Percentiles rank a stretch among this genome's conserved stretches.
These are phyloP conservation scores for Willaertia magna DNA, from an alignment of 208 protist genomes.

Conservation along the genomic window DNA sequence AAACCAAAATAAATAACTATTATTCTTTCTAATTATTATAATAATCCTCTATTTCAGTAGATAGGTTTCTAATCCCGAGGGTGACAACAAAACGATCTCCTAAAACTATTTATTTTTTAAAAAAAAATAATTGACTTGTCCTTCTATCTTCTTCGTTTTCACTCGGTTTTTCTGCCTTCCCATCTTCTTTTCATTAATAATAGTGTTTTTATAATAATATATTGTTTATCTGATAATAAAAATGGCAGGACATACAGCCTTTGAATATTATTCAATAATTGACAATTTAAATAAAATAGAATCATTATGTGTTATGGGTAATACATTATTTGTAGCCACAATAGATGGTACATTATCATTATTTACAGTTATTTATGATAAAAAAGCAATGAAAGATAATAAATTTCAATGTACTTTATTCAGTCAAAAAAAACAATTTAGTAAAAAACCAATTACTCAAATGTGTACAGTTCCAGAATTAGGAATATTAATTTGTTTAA, in stretches of 20 bases:
- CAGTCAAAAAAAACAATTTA: not conserved
- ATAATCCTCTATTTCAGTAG: no score
- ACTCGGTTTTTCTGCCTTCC: no score
- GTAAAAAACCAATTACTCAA: not conserved
- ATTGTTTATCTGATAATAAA: no score
- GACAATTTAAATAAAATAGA: not conserved
- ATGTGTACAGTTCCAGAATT: not conserved
- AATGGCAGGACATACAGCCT: not conserved
- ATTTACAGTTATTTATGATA: not conserved
- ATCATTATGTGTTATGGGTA: not conserved
- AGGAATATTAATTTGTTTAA: not conserved
- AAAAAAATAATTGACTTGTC: no score
- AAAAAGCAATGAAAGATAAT: not conserved
- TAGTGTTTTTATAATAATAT: no score
- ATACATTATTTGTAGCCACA: not conserved
- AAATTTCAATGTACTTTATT: not conserved
- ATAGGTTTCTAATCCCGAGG: no score
- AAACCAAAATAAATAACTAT: no score
- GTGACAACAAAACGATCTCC: no score
- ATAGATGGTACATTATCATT: not conserved
- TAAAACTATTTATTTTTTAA: no score
- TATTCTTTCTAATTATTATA: no score
- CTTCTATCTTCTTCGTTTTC: no score
- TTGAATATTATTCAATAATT: not conserved
- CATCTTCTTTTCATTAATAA: no score